Evolutionary conservation across 1,284 basidiomycete species (phyloP).

Genomic region (Cryptococcus depauperatus): DNA sequence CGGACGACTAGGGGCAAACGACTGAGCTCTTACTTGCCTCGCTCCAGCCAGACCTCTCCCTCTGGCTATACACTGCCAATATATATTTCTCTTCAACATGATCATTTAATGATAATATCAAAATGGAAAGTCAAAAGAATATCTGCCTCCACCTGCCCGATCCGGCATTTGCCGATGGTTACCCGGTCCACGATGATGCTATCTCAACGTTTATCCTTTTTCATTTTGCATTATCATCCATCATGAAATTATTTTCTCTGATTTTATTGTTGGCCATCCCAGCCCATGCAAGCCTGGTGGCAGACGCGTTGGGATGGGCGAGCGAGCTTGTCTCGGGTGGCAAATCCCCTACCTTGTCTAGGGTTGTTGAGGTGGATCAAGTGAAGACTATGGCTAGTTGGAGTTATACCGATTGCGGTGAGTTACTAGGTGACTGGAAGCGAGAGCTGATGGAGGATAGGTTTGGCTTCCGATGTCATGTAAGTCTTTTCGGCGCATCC

Average conservation of each 20-base stretch:
- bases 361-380: constrained; percentile 14
- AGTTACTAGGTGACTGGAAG: constrained; percentile 8
- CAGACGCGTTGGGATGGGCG: constrained; percentile 25
- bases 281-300: constrained; percentile 22
- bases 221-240: constrained; percentile 3
- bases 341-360: background rate
- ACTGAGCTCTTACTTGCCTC: too few relatives aligned
- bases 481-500: constrained; percentile 17
- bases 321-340: constrained; percentile 20
- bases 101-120: too few relatives aligned
- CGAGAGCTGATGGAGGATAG: constrained; percentile 16
- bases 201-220: too few relatives aligned
- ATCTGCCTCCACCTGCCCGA: background rate
- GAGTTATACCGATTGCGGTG: constrained; percentile 45
- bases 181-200: background rate
- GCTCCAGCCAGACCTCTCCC: too few relatives aligned
- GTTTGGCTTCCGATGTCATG: constrained; percentile 41
- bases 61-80: too few relatives aligned
- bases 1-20: constrained; percentile 12
- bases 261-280: constrained; percentile 17
- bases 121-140: too few relatives aligned
- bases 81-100: too few relatives aligned
- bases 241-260: constrained; percentile 26
- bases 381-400: constrained; percentile 38
- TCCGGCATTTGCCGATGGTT: background rate